phyloP scores from a whole-genome alignment of 768 basidiomycete genomes.

The Lyophyllum decastes region DNA sequence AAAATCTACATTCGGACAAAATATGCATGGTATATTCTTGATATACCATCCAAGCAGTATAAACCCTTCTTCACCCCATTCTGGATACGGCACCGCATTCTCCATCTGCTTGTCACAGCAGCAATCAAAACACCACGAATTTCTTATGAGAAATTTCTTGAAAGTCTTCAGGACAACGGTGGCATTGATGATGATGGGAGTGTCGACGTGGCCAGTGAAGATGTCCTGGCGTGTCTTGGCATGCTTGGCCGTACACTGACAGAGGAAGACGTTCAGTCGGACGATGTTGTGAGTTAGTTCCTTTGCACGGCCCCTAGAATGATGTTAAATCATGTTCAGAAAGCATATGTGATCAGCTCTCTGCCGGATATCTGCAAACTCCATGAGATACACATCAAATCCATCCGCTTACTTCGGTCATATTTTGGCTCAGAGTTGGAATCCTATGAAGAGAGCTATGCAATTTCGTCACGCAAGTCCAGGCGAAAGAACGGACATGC shows the following conservation, averaged over 20 bases:
- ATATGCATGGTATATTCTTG: constrained; percentile 72
- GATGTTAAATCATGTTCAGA: constrained; percentile 27
- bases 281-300: constrained; percentile 43
- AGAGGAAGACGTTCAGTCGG: constrained; percentile 42
- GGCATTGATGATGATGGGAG: constrained; percentile 24
- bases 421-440: constrained; percentile 30
- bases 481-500: constrained; percentile 5
- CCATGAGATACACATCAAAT: constrained; percentile 30
- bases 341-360: constrained; percentile 40
- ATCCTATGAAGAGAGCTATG: constrained; percentile 14
- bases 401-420: constrained; percentile 42
- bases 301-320: background rate
- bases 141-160: constrained; percentile 40
- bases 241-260: constrained; percentile 47
- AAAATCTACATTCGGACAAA: constrained; percentile 65
- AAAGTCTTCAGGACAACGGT: constrained; percentile 29
- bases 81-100: constrained; percentile 49
- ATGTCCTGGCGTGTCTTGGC: constrained; percentile 24
- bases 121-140: constrained; percentile 34
- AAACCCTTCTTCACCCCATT: constrained; percentile 44
- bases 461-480: background rate
- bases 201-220: constrained; percentile 12
- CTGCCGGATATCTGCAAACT: constrained; percentile 39
- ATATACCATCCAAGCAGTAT: constrained; percentile 48
- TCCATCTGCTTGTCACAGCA: constrained; percentile 46